Percentiles rank a stretch among this genome's conserved stretches.
These are phyloP conservation scores for Apiotrichum gracile DNA, from an alignment of 1,284 basidiomycete species.

Conservation along the genomic window DNA sequence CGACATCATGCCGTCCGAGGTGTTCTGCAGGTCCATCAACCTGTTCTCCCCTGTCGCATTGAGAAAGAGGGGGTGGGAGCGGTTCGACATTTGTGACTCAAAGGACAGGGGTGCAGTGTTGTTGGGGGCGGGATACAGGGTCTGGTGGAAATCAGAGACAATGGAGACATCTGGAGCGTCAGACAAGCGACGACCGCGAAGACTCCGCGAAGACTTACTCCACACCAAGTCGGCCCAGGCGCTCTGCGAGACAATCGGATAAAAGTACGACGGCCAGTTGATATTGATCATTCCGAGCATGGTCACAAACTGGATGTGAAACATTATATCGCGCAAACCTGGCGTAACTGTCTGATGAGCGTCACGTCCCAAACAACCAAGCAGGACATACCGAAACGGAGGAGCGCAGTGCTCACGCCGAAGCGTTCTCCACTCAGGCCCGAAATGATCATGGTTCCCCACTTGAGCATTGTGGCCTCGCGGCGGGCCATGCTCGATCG, in stretches of 20 bases:
- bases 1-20: constrained; percentile 59
- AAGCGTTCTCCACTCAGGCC: constrained; percentile 86
- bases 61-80: constrained; percentile 69
- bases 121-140: constrained; percentile 57
- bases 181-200: not conserved
- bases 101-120: constrained; percentile 58
- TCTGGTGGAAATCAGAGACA: constrained; percentile 57
- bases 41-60: constrained; percentile 55
- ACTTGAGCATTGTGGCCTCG: constrained; percentile 48
- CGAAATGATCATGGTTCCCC: constrained; percentile 83
- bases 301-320: constrained; percentile 73
- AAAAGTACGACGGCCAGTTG: constrained; percentile 86
- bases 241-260: constrained; percentile 76
- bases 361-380: not conserved
- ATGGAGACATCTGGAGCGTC: constrained; percentile 63
- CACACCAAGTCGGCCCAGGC: constrained; percentile 82
- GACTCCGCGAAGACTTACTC: constrained; percentile 55
- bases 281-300: constrained; percentile 86
- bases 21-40: constrained; percentile 35
- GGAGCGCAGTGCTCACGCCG: constrained; percentile 72
- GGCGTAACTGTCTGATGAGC: constrained; percentile 65
- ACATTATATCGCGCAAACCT: constrained; percentile 82
- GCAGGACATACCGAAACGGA: constrained; percentile 70
- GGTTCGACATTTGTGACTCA: constrained; percentile 63
- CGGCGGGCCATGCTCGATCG: constrained; percentile 17